Evolutionary conservation across 164 flowering plant species (phyloP).

Genomic region (grape (Vitis vinifera)): ASM3070453v1 NC_081814.1:9721001-9721500

Average conservation of each 20-base stretch:
- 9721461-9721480: too few relatives aligned
- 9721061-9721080: background rate
- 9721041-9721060: background rate
- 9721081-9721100: background rate
- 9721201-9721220: slow-evolving; percentile 44
- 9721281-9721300: slow-evolving; percentile 63
- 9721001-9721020: background rate
- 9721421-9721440: background rate
- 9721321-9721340: slow-evolving; percentile 82
- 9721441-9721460: background rate
- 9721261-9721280: slow-evolving; percentile 68
- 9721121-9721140: background rate
- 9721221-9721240: slow-evolving; percentile 42
- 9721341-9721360: slow-evolving; percentile 75
- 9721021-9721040: background rate
- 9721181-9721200: background rate
- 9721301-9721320: slow-evolving; percentile 67
- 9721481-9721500: background rate
- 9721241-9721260: slow-evolving; percentile 65
- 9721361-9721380: slow-evolving; percentile 77
- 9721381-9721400: slow-evolving; percentile 67
- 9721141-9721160: background rate
- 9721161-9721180: background rate
- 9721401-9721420: slow-evolving; percentile 85
- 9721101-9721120: background rate